Evolutionary conservation across 2,329 filamentous ascomycete genomes (phyloP).

Genomic region (Ophiocordyceps camponoti-leonardi): DNA sequence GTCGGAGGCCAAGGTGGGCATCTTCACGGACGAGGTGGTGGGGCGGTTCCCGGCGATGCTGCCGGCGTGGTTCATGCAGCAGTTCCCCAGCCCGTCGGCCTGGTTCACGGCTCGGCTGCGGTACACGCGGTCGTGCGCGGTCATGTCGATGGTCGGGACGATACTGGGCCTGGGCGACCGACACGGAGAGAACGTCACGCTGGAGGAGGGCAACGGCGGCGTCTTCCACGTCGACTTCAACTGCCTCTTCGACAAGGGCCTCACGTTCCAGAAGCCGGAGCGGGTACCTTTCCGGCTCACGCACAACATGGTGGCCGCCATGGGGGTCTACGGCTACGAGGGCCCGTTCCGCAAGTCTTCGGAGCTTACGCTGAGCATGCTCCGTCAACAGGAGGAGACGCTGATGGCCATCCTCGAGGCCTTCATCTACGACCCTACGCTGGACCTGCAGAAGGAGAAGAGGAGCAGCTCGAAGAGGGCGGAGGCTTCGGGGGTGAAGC

Average conservation of each 20-base stretch:
- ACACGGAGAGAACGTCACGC: slow-evolving; percentile 90
- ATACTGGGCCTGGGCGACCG: slow-evolving; percentile 86
- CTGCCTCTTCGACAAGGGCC: slow-evolving; percentile 94
- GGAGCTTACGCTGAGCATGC: slow-evolving; percentile 69
- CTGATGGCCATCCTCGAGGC: slow-evolving; percentile 95
- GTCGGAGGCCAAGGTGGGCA: slow-evolving; percentile 39
- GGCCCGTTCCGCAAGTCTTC: slow-evolving; percentile 82
- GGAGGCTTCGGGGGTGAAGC: slow-evolving; percentile 24
- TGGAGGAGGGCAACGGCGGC: slow-evolving; percentile 86
- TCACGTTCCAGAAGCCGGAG: slow-evolving; percentile 90
- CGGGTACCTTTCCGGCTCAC: slow-evolving; percentile 90
- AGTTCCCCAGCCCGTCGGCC: slow-evolving; percentile 78
- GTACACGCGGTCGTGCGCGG: slow-evolving; percentile 86
- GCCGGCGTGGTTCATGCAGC: slow-evolving; percentile 88
- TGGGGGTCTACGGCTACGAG: slow-evolving; percentile 88
- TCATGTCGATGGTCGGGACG: slow-evolving; percentile 99
- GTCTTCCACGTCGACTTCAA: slow-evolving; percentile 99
- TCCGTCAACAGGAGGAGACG: slow-evolving; percentile 86
- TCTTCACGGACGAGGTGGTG: slow-evolving; percentile 53
- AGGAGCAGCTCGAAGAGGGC: slow-evolving; percentile 13
- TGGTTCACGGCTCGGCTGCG: slow-evolving; percentile 83
- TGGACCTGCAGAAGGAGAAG: slow-evolving; percentile 69
- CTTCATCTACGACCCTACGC: slow-evolving; percentile 90
- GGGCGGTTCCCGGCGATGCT: slow-evolving; percentile 65
- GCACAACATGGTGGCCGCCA: slow-evolving; percentile 96